Percentiles rank a stretch among this genome's conserved stretches.
These are phyloP conservation scores for Diplocarpon rosae DNA, from an alignment of 2,329 filamentous ascomycete genomes.

Conservation along the genomic window DNA sequence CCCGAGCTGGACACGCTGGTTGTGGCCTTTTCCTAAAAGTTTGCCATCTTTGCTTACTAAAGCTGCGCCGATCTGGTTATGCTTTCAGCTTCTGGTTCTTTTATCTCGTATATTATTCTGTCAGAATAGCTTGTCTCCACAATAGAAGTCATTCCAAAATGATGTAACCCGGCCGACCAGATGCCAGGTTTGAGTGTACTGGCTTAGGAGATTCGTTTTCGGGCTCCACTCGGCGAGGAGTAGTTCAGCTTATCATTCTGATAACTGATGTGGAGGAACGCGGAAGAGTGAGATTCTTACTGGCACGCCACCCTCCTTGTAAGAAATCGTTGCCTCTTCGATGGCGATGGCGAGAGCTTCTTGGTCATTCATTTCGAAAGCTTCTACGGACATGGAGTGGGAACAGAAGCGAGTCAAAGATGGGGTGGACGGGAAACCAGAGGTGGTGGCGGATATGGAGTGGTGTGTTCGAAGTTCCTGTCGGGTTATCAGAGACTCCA, in stretches of 20 bases:
- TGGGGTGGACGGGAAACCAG: not conserved
- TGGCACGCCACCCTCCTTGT: constrained; percentile 37
- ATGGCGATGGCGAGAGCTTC: constrained; percentile 35
- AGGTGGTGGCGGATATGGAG: no score
- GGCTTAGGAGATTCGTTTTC: no score
- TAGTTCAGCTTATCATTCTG: no score
- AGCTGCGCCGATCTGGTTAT: constrained; percentile 38
- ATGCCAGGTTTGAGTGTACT: no score
- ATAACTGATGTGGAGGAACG: not conserved
- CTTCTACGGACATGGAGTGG: not conserved
- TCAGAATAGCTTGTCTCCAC: no score
- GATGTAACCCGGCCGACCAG: no score
- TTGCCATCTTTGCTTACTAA: constrained; percentile 59
- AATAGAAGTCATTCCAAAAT: no score
- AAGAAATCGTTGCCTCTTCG: constrained; percentile 36
- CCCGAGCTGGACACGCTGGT: constrained; percentile 63
- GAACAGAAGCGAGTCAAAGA: not conserved
- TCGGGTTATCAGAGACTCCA: no score
- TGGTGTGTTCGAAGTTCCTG: no score
- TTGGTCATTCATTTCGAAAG: constrained; percentile 30
- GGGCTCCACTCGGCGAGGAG: no score
- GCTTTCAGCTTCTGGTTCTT: no score
- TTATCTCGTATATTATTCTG: no score
- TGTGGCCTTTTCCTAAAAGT: constrained; percentile 62
- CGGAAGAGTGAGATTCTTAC: constrained; percentile 25